Conservation (phyloP, 2,329 filamentous ascomycete species). For the Fusarium transvaalense region DNA sequence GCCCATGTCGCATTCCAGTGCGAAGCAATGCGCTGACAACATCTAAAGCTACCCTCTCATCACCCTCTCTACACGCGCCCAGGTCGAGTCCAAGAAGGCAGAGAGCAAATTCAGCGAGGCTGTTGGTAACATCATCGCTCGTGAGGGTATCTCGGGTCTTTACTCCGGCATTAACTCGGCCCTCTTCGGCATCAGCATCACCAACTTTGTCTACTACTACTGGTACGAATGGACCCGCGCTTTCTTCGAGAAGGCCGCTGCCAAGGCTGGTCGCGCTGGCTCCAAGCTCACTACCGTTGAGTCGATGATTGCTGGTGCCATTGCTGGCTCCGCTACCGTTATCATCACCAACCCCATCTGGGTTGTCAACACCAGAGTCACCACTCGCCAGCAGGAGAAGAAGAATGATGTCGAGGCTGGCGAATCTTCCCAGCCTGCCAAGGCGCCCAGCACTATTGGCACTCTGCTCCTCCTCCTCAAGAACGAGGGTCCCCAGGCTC, state of each 20-base stretch:
- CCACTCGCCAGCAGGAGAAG: constrained; percentile 77
- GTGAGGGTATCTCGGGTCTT: constrained; percentile 88
- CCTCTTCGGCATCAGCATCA: constrained; percentile 96
- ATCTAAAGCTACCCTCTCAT: constrained; percentile 86
- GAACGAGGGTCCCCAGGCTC: constrained; percentile 84
- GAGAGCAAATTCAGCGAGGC: constrained; percentile 87
- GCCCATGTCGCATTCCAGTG: constrained; percentile 16
- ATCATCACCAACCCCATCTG: constrained; percentile 98
- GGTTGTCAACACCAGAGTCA: constrained; percentile 99
- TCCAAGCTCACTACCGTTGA: constrained; percentile 91
- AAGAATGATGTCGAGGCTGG: constrained; percentile 60
- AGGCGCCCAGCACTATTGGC: constrained; percentile 78
- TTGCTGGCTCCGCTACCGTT: constrained; percentile 94
- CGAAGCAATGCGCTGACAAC: constrained; percentile 33
- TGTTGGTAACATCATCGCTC: constrained; percentile 86
- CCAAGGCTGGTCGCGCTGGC: constrained; percentile 76
- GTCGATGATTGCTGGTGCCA: constrained; percentile 93
- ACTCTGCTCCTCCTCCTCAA: constrained; percentile 84
- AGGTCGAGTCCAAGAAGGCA: constrained; percentile 96
- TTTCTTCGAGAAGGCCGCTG: constrained; percentile 84
- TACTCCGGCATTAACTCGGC: constrained; percentile 95
- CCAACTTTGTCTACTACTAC: constrained; percentile 99
- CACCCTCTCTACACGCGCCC: constrained; percentile 95
- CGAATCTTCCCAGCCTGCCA: constrained; percentile 54
- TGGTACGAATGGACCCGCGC: constrained; percentile 98